Evolutionary conservation across 1,284 basidiomycete genomes (phyloP).

Genomic region (Afroboletus lepidellus): DNA sequence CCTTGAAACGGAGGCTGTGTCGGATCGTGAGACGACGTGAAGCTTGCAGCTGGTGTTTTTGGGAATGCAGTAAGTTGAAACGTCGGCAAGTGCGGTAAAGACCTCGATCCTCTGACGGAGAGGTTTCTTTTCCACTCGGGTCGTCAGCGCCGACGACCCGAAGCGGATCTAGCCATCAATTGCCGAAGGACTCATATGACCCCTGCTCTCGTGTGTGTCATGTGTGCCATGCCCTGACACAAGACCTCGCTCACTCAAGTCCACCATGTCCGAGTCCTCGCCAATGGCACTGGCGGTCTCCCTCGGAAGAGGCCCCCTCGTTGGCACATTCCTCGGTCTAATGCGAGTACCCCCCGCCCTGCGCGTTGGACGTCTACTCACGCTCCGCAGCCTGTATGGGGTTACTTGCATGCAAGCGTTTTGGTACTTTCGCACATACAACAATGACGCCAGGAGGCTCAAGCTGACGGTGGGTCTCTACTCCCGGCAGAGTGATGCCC

Average conservation of each 20-base stretch:
- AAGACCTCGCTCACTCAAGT: neutral
- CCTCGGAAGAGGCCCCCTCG: constrained; percentile 26
- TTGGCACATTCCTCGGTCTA: constrained; percentile 30
- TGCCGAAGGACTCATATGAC: neutral
- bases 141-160: constrained; percentile 23
- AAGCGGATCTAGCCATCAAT: neutral
- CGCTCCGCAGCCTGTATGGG: constrained; percentile 23
- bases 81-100: too few species aligned
- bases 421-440: constrained; percentile 31
- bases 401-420: constrained; percentile 32
- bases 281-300: constrained; percentile 2
- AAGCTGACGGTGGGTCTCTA: constrained; percentile 24
- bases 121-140: too few species aligned
- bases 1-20: too few species aligned
- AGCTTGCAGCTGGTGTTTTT: too few species aligned
- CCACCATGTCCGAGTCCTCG: constrained; percentile 21
- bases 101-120: too few species aligned
- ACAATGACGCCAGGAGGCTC: constrained; percentile 17
- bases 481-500: neutral
- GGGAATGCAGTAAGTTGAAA: too few species aligned
- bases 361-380: too few species aligned
- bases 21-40: too few species aligned
- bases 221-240: neutral
- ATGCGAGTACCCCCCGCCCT: constrained; percentile 14
- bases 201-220: neutral